These are phyloP conservation scores for Spergularia azorica DNA, from an alignment of 179 eudicot species.

Conservation along the genomic window DNA sequence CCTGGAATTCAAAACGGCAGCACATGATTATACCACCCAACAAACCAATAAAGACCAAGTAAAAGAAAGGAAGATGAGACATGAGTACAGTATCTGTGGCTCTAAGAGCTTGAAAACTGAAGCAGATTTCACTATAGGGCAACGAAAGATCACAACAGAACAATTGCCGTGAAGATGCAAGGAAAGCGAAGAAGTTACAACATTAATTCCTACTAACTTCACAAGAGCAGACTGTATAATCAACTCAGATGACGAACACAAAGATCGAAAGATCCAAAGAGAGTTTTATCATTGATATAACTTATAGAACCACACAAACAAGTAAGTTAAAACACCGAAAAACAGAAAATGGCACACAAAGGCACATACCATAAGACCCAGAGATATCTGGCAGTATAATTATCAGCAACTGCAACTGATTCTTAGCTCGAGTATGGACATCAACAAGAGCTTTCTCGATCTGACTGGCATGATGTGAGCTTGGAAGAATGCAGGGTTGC, in stretches of 20 bases:
- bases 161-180: too few species aligned
- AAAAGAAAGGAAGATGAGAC: neutral
- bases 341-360: neutral
- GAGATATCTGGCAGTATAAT: conserved; percentile 58
- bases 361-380: conserved; percentile 66
- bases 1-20: conserved; percentile 35
- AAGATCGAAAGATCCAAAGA: neutral
- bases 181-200: too few species aligned
- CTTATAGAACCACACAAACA: neutral
- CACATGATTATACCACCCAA: neutral
- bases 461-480: conserved; percentile 8
- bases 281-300: too few species aligned
- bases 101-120: too few species aligned
- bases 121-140: too few species aligned
- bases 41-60: neutral
- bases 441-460: conserved; percentile 51
- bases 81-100: neutral
- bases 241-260: neutral
- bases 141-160: too few species aligned
- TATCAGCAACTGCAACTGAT: conserved; percentile 58
- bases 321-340: neutral
- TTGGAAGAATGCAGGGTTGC: conserved; percentile 42
- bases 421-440: conserved; percentile 30
- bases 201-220: too few species aligned
- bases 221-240: too few species aligned